Evolutionary conservation across 2,329 filamentous ascomycete genomes (phyloP).

Genomic region (Hypocreales sp.): DNA sequence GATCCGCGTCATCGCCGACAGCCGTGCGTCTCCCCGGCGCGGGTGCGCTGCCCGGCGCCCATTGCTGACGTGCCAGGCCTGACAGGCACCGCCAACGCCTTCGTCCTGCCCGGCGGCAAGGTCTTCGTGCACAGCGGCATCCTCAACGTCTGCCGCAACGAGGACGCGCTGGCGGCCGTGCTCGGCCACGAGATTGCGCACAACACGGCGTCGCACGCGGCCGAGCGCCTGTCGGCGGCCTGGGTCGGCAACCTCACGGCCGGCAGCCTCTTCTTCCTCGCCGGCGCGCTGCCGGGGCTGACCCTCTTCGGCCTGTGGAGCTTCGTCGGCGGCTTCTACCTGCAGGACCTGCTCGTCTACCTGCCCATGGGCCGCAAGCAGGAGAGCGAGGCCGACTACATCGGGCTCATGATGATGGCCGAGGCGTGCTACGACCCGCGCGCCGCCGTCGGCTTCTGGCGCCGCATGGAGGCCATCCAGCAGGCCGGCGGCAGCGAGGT

Average conservation of each 20-base stretch:
- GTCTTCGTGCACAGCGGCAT: slow-evolving; percentile 69
- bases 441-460: slow-evolving; percentile 51
- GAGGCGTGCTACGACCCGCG: slow-evolving; percentile 62
- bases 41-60: no score
- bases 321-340: slow-evolving; percentile 24
- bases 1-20: slow-evolving; percentile 58
- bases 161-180: slow-evolving; percentile 58
- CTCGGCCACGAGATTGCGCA: slow-evolving; percentile 71
- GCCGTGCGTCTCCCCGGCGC: slow-evolving; percentile 26
- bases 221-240: slow-evolving; percentile 43
- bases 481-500: slow-evolving; percentile 26
- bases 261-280: slow-evolving; percentile 32
- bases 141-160: slow-evolving; percentile 47
- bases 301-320: slow-evolving; percentile 22
- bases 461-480: slow-evolving; percentile 42
- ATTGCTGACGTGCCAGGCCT: no score
- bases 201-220: slow-evolving; percentile 52
- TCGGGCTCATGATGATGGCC: slow-evolving; percentile 71
- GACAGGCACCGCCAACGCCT: slow-evolving; percentile 49
- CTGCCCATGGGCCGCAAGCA: slow-evolving; percentile 55
- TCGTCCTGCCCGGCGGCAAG: slow-evolving; percentile 64
- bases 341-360: slow-evolving; percentile 48
- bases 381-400: slow-evolving; percentile 67
- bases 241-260: slow-evolving; percentile 36
- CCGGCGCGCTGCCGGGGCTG: slow-evolving; percentile 25